Evolutionary conservation across 768 basidiomycete genomes (phyloP).

Genomic region (Serpula lacrymans): DNA sequence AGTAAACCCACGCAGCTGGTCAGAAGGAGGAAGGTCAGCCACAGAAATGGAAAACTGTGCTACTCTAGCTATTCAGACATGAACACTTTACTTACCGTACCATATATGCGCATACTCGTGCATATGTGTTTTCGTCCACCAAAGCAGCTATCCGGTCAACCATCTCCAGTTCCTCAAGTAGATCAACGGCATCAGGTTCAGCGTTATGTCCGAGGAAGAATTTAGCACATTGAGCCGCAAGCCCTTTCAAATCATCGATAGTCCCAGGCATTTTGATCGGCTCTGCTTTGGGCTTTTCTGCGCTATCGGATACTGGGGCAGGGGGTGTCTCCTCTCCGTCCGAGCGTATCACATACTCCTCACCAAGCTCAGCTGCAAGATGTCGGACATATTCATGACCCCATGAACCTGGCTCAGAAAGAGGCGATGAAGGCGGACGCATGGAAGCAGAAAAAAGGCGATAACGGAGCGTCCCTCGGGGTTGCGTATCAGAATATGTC

Average conservation of each 20-base stretch:
- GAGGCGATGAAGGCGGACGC: conserved; percentile 58
- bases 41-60: conserved; percentile 4
- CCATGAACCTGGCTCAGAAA: conserved; percentile 93
- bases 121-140: conserved; percentile 85
- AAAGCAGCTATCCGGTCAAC: conserved; percentile 72
- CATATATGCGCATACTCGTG: conserved; percentile 94
- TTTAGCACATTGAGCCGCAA: conserved; percentile 80
- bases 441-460: conserved; percentile 78
- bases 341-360: conserved; percentile 80
- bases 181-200: conserved; percentile 96
- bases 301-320: conserved; percentile 22
- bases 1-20: conserved; percentile 89
- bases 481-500: conserved; percentile 98
- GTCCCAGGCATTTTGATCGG: conserved; percentile 43
- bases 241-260: conserved; percentile 67
- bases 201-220: conserved; percentile 94
- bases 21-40: neutral
- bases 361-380: conserved; percentile 92
- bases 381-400: conserved; percentile 99
- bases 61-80: too few relatives aligned
- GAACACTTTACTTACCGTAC: conserved; percentile 56
- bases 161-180: conserved; percentile 90
- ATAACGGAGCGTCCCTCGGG: conserved; percentile 92
- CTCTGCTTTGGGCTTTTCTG: conserved; percentile 27
- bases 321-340: conserved; percentile 39